Conservation (phyloP, 441 rosid species). For the Erodium moschatum region DNA sequence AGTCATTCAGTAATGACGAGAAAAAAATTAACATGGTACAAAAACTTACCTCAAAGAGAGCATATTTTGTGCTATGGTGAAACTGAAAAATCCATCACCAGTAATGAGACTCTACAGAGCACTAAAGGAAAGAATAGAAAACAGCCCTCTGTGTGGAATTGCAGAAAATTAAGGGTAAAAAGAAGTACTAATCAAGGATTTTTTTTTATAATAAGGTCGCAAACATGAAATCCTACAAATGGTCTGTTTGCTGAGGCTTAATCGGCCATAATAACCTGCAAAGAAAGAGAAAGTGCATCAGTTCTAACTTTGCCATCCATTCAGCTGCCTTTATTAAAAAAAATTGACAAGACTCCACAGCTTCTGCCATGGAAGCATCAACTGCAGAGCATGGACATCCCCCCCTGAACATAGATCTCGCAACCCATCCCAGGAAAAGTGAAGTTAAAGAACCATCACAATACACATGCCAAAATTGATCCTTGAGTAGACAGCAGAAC, state of each 20-base stretch:
- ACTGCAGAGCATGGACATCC: background rate
- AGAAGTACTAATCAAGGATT: background rate
- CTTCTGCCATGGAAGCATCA: background rate
- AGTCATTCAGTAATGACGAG: background rate
- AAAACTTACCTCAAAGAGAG: slow-evolving; percentile 40
- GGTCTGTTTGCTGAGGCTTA: background rate
- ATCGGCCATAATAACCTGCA: background rate
- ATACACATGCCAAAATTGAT: no score
- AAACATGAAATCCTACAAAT: background rate
- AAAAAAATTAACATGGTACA: background rate
- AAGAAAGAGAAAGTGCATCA: background rate
- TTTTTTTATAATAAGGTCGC: background rate
- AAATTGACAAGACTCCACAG: no score
- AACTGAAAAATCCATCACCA: slow-evolving; percentile 27
- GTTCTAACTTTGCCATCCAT: no score
- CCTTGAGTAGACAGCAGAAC: background rate
- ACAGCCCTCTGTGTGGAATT: background rate
- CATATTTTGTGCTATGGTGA: slow-evolving; percentile 34
- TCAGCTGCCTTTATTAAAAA: no score
- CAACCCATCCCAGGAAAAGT: background rate
- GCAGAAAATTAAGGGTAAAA: background rate
- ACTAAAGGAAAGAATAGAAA: background rate
- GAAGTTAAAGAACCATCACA: background rate
- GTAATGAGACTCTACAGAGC: background rate
- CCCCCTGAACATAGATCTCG: background rate